phyloP scores from a whole-genome alignment of 768 basidiomycete genomes.

The Podaxis sp. region DNA sequence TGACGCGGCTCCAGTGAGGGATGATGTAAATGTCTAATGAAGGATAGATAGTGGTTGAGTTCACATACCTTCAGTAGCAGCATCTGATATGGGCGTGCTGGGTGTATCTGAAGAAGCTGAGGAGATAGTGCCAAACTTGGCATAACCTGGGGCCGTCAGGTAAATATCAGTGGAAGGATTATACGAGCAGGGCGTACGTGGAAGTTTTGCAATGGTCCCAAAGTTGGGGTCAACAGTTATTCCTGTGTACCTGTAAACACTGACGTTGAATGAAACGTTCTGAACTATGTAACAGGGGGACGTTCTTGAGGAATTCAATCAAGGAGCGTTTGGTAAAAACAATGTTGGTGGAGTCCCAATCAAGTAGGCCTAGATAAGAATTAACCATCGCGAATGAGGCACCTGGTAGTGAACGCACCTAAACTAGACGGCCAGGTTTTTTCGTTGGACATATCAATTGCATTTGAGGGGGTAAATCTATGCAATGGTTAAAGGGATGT shows the following conservation, averaged over 20 bases:
- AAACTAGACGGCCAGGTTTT: constrained; percentile 71
- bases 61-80: neutral
- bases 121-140: constrained; percentile 63
- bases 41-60: neutral
- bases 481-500: constrained; percentile 8
- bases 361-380: constrained; percentile 59
- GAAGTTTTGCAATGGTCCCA: constrained; percentile 70
- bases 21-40: neutral
- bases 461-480: constrained; percentile 59
- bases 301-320: constrained; percentile 77
- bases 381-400: neutral
- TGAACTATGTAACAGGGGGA: constrained; percentile 1
- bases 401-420: constrained; percentile 35
- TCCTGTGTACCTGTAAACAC: constrained; percentile 58
- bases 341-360: constrained; percentile 76
- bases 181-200: constrained; percentile 45
- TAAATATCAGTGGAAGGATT: neutral
- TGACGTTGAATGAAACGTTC: neutral
- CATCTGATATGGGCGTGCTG: neutral
- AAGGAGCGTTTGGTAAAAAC: constrained; percentile 79
- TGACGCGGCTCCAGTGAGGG: constrained; percentile 5
- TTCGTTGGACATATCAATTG: constrained; percentile 64
- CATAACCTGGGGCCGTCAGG: constrained; percentile 54
- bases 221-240: constrained; percentile 78
- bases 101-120: constrained; percentile 17